Evolutionary conservation across 1,284 basidiomycete species (phyloP).

Genomic region (Irpex sp.): DNA sequence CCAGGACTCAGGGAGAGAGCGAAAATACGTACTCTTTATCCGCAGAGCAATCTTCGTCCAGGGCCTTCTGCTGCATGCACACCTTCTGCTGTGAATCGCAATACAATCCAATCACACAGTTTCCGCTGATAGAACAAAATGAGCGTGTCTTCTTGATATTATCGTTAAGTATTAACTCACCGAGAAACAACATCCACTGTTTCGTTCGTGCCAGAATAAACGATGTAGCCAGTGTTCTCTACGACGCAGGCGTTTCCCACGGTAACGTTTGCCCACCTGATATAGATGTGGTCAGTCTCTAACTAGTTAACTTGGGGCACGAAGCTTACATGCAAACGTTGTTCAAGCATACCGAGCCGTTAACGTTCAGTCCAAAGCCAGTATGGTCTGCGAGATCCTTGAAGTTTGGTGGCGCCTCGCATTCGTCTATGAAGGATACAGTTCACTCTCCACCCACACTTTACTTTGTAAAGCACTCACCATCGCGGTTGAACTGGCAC

Average conservation of each 20-base stretch:
- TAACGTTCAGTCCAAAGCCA: conserved; percentile 65
- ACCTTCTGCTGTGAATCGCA: conserved; percentile 61
- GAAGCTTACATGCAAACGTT: conserved; percentile 70
- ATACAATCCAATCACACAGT: conserved; percentile 65
- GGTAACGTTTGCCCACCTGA: conserved; percentile 74
- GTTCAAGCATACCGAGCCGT: conserved; percentile 81
- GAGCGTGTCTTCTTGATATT: background rate
- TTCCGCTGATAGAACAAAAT: conserved; percentile 41
- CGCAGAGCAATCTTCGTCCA: conserved; percentile 61
- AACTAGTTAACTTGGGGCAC: background rate
- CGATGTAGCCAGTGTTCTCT: conserved; percentile 78
- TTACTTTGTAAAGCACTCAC: conserved; percentile 36
- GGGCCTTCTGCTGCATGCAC: conserved; percentile 58
- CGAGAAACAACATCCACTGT: conserved; percentile 78
- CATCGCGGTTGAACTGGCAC: conserved; percentile 88
- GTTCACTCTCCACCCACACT: background rate
- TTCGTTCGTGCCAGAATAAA: conserved; percentile 50
- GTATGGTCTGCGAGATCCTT: conserved; percentile 55
- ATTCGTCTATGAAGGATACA: conserved; percentile 58
- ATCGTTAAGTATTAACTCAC: conserved; percentile 36
- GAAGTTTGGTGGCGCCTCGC: conserved; percentile 61
- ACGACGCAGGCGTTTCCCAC: conserved; percentile 60
- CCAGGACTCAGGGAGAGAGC: conserved; percentile 2
- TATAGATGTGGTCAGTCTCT: too few species aligned
- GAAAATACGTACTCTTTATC: conserved; percentile 72